Percentiles rank a stretch among this genome's conserved stretches.
Evolutionary conservation across 768 basidiomycete genomes (phyloP).

Genomic region (Podaxis carcinomalis): DNA sequence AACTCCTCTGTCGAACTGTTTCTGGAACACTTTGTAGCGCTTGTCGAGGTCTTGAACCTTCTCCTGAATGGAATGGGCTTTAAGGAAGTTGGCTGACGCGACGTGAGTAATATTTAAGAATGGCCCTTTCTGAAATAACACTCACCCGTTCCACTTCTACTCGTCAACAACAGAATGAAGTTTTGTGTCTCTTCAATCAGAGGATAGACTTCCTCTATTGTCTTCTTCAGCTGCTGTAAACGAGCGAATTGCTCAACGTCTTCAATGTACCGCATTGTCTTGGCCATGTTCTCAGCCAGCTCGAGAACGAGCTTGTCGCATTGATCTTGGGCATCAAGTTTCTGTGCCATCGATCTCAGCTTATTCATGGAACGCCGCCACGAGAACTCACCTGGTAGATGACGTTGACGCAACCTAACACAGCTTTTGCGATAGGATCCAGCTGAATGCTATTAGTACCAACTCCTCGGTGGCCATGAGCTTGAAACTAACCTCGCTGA

Average conservation of each 20-base stretch:
- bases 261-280: slow-evolving; percentile 18
- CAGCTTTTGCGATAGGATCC: slow-evolving; percentile 18
- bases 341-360: slow-evolving; percentile 1
- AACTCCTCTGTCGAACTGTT: slow-evolving; percentile 21
- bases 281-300: slow-evolving; percentile 20
- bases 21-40: slow-evolving; percentile 16
- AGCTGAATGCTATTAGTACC: slow-evolving; percentile 1
- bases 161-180: slow-evolving; percentile 17
- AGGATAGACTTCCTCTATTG: slow-evolving; percentile 19
- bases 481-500: slow-evolving; percentile 14
- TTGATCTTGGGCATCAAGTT: slow-evolving; percentile 15
- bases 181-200: slow-evolving; percentile 21
- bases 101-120: neutral
- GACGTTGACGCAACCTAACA: slow-evolving; percentile 18
- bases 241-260: slow-evolving; percentile 21
- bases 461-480: neutral
- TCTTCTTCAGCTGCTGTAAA: slow-evolving; percentile 16
- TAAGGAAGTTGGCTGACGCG: slow-evolving; percentile 9
- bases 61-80: slow-evolving; percentile 9
- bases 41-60: slow-evolving; percentile 16
- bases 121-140: neutral
- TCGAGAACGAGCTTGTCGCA: slow-evolving; percentile 13
- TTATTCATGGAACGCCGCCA: neutral
- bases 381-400: slow-evolving; percentile 14
- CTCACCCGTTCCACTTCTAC: slow-evolving; percentile 12